These are phyloP conservation scores for Limnanthes douglasii DNA, from an alignment of 345 rosid genomes.

Conservation along the genomic window DNA sequence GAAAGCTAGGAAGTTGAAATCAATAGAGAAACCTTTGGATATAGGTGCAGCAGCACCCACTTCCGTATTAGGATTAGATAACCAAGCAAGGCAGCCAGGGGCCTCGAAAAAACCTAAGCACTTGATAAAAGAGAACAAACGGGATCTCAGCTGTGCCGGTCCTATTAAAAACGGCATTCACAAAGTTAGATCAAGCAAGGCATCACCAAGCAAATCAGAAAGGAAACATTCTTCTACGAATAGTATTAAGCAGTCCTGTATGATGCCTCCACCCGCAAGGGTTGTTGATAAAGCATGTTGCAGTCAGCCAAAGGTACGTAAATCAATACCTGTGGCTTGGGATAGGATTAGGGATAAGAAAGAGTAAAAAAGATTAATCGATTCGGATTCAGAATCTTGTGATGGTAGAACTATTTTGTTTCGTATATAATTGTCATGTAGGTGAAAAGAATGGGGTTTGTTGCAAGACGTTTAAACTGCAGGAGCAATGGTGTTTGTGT, in stretches of 20 bases:
- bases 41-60: slow-evolving; percentile 10
- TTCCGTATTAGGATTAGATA: slow-evolving; percentile 13
- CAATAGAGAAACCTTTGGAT: slow-evolving; percentile 24
- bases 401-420: no score
- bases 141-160: slow-evolving; percentile 12
- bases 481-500: no score
- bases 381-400: not conserved
- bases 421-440: no score
- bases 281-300: slow-evolving; percentile 20
- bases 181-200: slow-evolving; percentile 33
- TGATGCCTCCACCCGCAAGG: slow-evolving; percentile 39
- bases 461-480: no score
- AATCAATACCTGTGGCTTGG: slow-evolving; percentile 20
- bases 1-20: slow-evolving; percentile 58
- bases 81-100: slow-evolving; percentile 12
- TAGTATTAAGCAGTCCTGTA: slow-evolving; percentile 28
- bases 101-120: slow-evolving; percentile 52
- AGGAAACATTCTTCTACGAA: slow-evolving; percentile 25
- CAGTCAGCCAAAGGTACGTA: slow-evolving; percentile 30
- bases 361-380: slow-evolving; percentile 5
- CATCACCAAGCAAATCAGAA: slow-evolving; percentile 41
- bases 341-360: slow-evolving; percentile 14
- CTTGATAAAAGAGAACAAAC: slow-evolving; percentile 21
- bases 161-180: slow-evolving; percentile 22
- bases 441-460: no score